Base-by-base conservation (phyloP, 179 eudicot species). In the Amaranthus tricolor region DNA sequence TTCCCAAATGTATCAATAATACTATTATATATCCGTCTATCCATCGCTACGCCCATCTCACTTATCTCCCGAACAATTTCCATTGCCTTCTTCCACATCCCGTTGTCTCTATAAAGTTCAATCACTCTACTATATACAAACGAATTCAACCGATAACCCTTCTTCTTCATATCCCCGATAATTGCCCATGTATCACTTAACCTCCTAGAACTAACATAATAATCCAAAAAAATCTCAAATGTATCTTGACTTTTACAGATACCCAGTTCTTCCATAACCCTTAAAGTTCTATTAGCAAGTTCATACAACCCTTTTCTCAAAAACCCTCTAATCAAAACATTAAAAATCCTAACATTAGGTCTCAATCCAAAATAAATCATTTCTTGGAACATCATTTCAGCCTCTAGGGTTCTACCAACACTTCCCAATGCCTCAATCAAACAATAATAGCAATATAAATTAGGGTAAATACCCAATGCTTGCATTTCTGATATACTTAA, bases 51-150 rank as follows among this genome's bases (percentile, higher is more conserved):
- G 58, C 97, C 97, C 73, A 57, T 78, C 43, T 90, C 88, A 66
- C 75, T 79, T 45, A 92, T 83, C 87, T 95, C 96, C 48, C 82
- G 83, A n/a, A 92, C 75, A 67, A 90, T 84, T 47, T 77, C 88
- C 82, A 87, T 86, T 9, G 95, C 96, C 83, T 95, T 95, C 83
- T 87, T 92, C 99, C 99, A 95, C 97, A 92, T 92, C 68, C 97
- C 97, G 64, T 90, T 83, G 53, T 95, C 99, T 71, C 99, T 86
- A 67, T 95, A 95, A 69, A 92, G 83, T 58, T 79, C 88, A 80
- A 95, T 92, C 57, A 92, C 80, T 79, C 89, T 87, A 77, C 97
- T 87, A 70, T 88, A 94, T 72, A 88, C 88, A 81, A 85, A 90
- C 7, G 93, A 83, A 82, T 85, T 81, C 64, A 81, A 79, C 15